Conservation (phyloP, 257 asterid genomes). For the Solanum gandarillasii region DNA sequence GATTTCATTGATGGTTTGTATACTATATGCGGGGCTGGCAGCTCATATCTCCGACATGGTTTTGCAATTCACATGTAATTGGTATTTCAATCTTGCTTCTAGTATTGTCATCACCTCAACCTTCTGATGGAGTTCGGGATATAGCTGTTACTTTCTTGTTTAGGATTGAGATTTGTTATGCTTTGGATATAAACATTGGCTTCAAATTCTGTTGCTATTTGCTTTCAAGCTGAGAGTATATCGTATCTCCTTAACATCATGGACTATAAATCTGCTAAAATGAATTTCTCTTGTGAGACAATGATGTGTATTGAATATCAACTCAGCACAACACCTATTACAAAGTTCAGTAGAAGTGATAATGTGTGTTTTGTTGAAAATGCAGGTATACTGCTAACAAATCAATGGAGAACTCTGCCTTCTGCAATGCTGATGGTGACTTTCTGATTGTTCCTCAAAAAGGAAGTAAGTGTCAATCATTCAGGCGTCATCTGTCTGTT, state of each 20-base stretch:
- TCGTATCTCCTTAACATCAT: background rate
- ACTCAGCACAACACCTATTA: background rate
- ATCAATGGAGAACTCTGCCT: constrained; percentile 85
- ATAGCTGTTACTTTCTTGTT: background rate
- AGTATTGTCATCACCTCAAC: background rate
- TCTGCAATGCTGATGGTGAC: constrained; percentile 98
- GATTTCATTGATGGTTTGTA: constrained; percentile 82
- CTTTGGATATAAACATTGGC: background rate
- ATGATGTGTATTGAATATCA: background rate
- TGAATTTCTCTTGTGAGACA: background rate
- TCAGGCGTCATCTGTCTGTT: background rate
- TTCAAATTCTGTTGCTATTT: background rate
- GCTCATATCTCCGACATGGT: constrained; percentile 93
- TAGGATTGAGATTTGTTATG: background rate
- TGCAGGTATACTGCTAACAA: constrained; percentile 81
- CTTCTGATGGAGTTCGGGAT: background rate
- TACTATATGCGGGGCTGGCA: constrained; percentile 95
- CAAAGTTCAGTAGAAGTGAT: background rate
- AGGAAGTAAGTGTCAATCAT: constrained; percentile 60
- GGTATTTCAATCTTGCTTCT: background rate
- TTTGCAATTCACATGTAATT: constrained; percentile 93
- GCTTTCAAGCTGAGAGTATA: background rate
- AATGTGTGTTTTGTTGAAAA: background rate
- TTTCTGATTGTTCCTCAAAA: constrained; percentile 88
- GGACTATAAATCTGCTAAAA: background rate